Evolutionary conservation across 169 alveolate species (phyloP).

Genomic region (Amoebophrya sp.): DNA sequence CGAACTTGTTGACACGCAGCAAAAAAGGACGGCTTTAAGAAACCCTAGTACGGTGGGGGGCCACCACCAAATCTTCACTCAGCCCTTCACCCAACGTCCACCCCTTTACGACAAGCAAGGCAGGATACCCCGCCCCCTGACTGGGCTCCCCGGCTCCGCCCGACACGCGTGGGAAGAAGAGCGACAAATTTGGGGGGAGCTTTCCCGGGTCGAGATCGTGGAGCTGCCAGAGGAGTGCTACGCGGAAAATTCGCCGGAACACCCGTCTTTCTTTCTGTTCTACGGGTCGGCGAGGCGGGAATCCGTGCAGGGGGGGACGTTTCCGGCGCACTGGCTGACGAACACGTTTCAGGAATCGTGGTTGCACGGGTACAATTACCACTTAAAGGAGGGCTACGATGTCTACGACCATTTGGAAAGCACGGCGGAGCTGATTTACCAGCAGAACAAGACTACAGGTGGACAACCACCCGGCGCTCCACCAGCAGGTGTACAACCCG

Average conservation of each 20-base stretch:
- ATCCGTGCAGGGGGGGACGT: not conserved
- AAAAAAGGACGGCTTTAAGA: too few species aligned
- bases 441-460: not conserved
- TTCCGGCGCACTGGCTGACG: not conserved
- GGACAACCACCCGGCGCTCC: too few species aligned
- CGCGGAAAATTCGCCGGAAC: not conserved
- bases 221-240: not conserved
- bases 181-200: not conserved
- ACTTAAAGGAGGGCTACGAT: not conserved
- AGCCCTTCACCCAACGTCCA: too few species aligned
- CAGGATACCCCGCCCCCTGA: not conserved
- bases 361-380: constrained; percentile 6
- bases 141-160: not conserved
- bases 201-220: not conserved
- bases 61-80: too few species aligned
- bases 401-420: not conserved
- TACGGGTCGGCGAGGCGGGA: not conserved
- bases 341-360: not conserved
- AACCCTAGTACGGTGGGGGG: too few species aligned
- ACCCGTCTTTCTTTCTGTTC: not conserved
- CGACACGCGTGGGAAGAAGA: not conserved
- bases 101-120: too few species aligned
- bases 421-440: not conserved
- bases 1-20: too few species aligned
- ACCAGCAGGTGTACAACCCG: too few species aligned